Evolutionary conservation across 768 basidiomycete species (phyloP), one percentile per base, ranked within the genome.

Genomic region (Auriscalpium orientale): DNA sequence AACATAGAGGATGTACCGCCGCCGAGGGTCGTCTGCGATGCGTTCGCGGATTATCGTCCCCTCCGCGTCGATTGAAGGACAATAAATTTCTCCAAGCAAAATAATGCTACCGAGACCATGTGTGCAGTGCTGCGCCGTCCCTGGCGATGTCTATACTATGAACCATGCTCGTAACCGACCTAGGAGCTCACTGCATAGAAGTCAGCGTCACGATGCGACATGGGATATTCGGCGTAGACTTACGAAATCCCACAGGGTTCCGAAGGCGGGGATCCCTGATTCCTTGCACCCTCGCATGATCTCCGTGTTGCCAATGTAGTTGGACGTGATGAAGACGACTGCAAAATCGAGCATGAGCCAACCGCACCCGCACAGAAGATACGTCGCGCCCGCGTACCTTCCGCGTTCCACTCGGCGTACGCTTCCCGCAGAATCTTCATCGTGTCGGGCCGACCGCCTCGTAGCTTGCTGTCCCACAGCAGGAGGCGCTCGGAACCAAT

Each of bases 281-380:
- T 65, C 67, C 57, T 69, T 70, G 59, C 70, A 70, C 6, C 71
- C 74, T 53, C 67, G 69, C 73, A 74, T 76, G 47, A 76, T 71
- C 64, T 75, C 74, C 33, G 66, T 66, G 64, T 76, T 74, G 3
- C 75, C 75, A 20, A 62, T 63, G 49, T 64, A 72, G 57, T 75
- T 75, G 13, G 74, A 74, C 3, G 75, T 76, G 57, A 76, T 74
- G 62, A 76, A 71, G 7, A 76, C 72, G 37, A 75, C 74, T 66
- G 63, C 43, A 21, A 33, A 16, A 15, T 36, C 15, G 8, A 49
- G 2, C 21, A 37, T 43, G 34, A 55, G 43, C 54, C 21, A 46
- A 28, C 35, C 28, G 18, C 10, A 28, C 28, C 2, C n/a, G 15
- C n/a, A 18, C 15, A 33, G 20, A 15, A 16, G 5, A 11, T 15